A percentile compares a stretch with the other conserved stretches of the same genome.
Conservation (phyloP, 208 protist species). For the Wallacemonas collosoma region DNA sequence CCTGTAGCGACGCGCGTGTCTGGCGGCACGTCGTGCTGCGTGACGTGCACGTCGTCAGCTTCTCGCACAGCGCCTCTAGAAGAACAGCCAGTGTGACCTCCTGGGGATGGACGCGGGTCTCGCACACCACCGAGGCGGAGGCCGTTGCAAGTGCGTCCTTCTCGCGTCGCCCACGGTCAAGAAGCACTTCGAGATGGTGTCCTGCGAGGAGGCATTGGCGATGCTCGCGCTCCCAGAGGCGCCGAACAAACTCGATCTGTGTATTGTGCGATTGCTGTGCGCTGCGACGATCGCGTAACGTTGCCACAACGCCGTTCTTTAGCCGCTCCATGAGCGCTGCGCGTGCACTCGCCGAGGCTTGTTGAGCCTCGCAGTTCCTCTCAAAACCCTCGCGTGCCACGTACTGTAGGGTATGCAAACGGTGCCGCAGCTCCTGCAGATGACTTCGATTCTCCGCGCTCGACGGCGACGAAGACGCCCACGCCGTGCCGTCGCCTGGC, state of each 20-base stretch:
- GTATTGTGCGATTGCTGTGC: conserved; percentile 48
- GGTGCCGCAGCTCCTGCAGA: conserved; percentile 44
- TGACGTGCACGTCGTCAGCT: conserved; percentile 13
- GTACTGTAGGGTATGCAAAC: conserved; percentile 25
- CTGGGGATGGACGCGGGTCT: conserved; percentile 42
- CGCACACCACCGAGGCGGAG: conserved; percentile 14
- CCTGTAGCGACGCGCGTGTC: conserved; percentile 20
- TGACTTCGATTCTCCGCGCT: conserved; percentile 28
- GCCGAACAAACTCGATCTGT: conserved; percentile 46
- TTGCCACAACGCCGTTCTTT: conserved; percentile 36
- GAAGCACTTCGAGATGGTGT: conserved; percentile 28
- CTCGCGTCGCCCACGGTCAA: neutral
- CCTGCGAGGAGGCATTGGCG: conserved; percentile 50
- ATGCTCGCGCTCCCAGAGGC: conserved; percentile 60
- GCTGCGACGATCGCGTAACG: conserved; percentile 40
- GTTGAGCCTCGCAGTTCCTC: conserved; percentile 14
- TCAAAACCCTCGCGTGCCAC: conserved; percentile 27
- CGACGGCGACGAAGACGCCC: neutral
- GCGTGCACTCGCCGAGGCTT: conserved; percentile 31
- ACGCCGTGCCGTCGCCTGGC: conserved; percentile 18
- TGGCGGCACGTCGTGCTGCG: conserved; percentile 4
- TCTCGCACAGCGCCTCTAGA: conserved; percentile 34
- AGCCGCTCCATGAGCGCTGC: conserved; percentile 24
- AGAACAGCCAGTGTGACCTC: conserved; percentile 33
- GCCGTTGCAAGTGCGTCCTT: neutral